Conservation (phyloP, 345 rosid genomes). For the Dovyalis caffra region DNA sequence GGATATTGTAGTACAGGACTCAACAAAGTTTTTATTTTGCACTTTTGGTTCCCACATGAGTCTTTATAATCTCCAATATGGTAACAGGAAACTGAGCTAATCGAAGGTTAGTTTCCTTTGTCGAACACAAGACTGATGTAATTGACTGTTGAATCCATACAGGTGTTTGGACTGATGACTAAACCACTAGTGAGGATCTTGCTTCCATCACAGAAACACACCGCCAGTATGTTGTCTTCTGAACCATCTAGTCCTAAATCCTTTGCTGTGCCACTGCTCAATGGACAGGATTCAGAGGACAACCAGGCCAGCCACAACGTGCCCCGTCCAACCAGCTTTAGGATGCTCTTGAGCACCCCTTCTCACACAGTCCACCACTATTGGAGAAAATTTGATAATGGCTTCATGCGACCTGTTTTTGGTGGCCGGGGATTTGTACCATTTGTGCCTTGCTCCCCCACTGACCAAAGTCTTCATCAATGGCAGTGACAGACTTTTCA, state of each 20-base stretch:
- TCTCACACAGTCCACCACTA: slow-evolving; percentile 73
- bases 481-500: slow-evolving; percentile 32
- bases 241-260: slow-evolving; percentile 60
- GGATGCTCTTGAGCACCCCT: slow-evolving; percentile 62
- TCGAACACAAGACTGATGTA: neutral
- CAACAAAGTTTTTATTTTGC: neutral
- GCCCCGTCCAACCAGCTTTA: slow-evolving; percentile 37
- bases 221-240: slow-evolving; percentile 44
- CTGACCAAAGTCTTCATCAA: slow-evolving; percentile 38
- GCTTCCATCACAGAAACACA: slow-evolving; percentile 56
- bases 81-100: neutral
- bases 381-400: slow-evolving; percentile 74
- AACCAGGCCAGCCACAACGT: slow-evolving; percentile 20
- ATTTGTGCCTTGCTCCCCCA: slow-evolving; percentile 61
- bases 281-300: slow-evolving; percentile 35
- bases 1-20: neutral
- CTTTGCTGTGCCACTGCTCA: slow-evolving; percentile 56
- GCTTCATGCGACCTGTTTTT: slow-evolving; percentile 87
- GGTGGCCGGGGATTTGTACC: slow-evolving; percentile 88
- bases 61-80: neutral
- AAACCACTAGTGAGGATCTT: slow-evolving; percentile 73
- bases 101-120: neutral
- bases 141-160: slow-evolving; percentile 13
- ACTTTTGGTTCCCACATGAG: neutral
- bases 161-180: slow-evolving; percentile 89